Percentiles rank a stretch among this genome's conserved stretches.
Evolutionary conservation across 768 basidiomycete species (phyloP).

Genomic region (Sistotremastrum suecicum): DNA sequence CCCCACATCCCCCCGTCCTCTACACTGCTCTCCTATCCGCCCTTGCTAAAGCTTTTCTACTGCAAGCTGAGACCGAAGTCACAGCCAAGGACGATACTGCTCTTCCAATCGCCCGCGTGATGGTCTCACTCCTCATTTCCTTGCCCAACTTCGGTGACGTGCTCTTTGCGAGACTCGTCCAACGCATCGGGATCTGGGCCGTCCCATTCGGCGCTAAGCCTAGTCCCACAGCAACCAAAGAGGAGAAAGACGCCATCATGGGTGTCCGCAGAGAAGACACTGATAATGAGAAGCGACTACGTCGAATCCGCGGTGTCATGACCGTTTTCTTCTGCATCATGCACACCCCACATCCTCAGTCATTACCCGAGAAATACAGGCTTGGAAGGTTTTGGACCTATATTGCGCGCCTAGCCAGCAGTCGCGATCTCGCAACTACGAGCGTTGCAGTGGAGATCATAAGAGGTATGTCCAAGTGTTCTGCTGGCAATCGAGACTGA

Average conservation of each 20-base stretch:
- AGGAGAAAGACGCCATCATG: too few species aligned
- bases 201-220: conserved; percentile 42
- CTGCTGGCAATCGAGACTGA: neutral
- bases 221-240: too few species aligned
- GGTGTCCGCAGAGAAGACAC: conserved; percentile 13
- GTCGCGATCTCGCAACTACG: conserved; percentile 37
- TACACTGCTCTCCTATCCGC: conserved; percentile 75
- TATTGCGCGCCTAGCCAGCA: conserved; percentile 45
- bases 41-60: conserved; percentile 75
- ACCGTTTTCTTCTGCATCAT: conserved; percentile 77
- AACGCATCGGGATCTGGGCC: conserved; percentile 81
- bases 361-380: conserved; percentile 41
- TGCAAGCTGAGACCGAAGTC: conserved; percentile 90
- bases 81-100: conserved; percentile 80
- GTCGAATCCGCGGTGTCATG: conserved; percentile 64
- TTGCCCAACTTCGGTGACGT: conserved; percentile 51
- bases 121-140: conserved; percentile 54
- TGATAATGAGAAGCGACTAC: conserved; percentile 50
- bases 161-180: conserved; percentile 74
- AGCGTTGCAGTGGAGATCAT: conserved; percentile 54
- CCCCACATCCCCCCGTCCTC: conserved; percentile 21
- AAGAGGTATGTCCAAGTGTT: conserved; percentile 35
- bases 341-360: conserved; percentile 20
- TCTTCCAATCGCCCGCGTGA: conserved; percentile 64
- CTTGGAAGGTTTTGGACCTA: conserved; percentile 58